These are phyloP conservation scores for Exophiala sp. DNA, from an alignment of 2,329 filamentous ascomycete species.

Conservation along the genomic window DNA sequence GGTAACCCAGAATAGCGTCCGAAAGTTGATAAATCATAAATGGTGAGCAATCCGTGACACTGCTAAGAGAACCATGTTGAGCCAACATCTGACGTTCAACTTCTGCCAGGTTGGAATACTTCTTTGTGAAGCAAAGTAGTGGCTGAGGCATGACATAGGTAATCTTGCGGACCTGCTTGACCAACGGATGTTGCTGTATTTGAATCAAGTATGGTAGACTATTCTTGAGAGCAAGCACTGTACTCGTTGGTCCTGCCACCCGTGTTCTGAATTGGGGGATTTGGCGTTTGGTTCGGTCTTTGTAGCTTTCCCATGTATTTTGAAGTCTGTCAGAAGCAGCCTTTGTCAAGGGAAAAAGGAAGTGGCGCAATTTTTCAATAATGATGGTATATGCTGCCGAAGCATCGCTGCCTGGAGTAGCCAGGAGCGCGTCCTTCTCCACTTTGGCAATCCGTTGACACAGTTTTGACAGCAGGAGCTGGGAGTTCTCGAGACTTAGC, in stretches of 20 bases:
- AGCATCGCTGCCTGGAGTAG: conserved; percentile 29
- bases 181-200: not conserved
- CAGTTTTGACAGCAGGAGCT: conserved; percentile 51
- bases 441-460: conserved; percentile 58
- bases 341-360: conserved; percentile 27
- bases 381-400: not conserved
- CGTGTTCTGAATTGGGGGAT: conserved; percentile 43
- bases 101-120: conserved; percentile 3
- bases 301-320: conserved; percentile 42
- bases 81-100: conserved; percentile 1
- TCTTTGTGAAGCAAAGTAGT: not conserved
- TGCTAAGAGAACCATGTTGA: not conserved
- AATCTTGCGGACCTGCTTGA: not conserved
- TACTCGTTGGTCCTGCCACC: conserved; percentile 33
- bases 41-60: not conserved
- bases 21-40: not conserved
- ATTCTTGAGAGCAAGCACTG: conserved; percentile 39
- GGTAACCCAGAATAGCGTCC: conserved; percentile 31
- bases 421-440: conserved; percentile 40
- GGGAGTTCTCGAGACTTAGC: conserved; percentile 36
- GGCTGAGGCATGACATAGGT: not conserved
- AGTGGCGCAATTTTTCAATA: conserved; percentile 1
- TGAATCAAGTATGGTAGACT: conserved; percentile 36
- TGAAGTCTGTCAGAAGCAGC: conserved; percentile 33
- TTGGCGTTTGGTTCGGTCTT: conserved; percentile 33